These are phyloP conservation scores for Cyphellophora europaea DNA, from an alignment of 2,329 filamentous ascomycete species.

Conservation along the genomic window DNA sequence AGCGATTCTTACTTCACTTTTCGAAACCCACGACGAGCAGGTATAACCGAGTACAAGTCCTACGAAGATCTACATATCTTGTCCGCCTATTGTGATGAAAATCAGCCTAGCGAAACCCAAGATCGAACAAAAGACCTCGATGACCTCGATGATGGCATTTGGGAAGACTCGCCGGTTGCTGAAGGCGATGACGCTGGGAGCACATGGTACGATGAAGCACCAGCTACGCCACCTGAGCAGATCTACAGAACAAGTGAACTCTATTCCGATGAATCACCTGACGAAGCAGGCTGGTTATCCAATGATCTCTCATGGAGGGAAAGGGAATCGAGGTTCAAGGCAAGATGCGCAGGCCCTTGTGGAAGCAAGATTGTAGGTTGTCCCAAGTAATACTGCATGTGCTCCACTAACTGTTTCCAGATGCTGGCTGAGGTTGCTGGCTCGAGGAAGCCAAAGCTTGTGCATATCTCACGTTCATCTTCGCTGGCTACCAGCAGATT, in stretches of 20 bases:
- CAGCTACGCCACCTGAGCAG: conserved; percentile 7
- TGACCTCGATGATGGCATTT: not conserved
- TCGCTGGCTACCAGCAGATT: conserved; percentile 4
- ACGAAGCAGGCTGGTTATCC: conserved; percentile 15
- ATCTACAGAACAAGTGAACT: conserved; percentile 1
- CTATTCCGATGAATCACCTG: conserved; percentile 12
- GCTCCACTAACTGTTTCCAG: conserved; percentile 5
- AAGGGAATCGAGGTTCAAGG: conserved; percentile 9
- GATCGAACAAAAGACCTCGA: not conserved
- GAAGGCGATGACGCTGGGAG: conserved; percentile 6
- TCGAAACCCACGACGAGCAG: conserved; percentile 2
- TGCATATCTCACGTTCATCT: conserved; percentile 16
- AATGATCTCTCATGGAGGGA: conserved; percentile 11
- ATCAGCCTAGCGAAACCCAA: not conserved
- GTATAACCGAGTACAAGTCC: conserved; percentile 5
- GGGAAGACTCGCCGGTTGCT: not conserved
- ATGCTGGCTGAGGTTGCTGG: conserved; percentile 15
- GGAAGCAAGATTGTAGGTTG: too few species aligned
- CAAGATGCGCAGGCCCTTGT: too few species aligned
- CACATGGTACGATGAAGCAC: conserved; percentile 7
- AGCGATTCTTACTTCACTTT: conserved; percentile 4
- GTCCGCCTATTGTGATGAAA: conserved; percentile 13
- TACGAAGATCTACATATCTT: conserved; percentile 14
- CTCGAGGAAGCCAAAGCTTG: conserved; percentile 16
- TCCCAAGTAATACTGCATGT: conserved; percentile 11